phyloP scores from a whole-genome alignment of 2,329 filamentous ascomycete species.

The Fusarium virguliforme region DNA sequence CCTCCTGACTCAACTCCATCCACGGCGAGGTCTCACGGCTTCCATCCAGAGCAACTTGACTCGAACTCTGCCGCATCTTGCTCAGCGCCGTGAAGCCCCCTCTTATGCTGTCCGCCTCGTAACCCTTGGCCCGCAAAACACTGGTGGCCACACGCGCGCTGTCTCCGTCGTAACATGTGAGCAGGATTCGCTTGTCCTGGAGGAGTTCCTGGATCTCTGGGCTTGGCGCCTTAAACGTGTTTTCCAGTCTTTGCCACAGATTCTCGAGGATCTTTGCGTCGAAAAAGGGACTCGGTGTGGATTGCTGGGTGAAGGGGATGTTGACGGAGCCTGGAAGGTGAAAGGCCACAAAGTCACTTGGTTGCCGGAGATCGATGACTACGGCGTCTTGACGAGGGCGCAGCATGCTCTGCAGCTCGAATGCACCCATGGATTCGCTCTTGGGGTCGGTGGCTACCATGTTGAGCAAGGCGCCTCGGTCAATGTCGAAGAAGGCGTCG shows the following conservation, averaged over 20 bases:
- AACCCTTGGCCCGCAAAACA: conserved; percentile 66
- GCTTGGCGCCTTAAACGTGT: conserved; percentile 56
- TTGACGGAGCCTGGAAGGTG: conserved; percentile 63
- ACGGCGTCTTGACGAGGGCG: conserved; percentile 49
- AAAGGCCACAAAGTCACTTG: conserved; percentile 60
- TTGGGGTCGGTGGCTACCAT: conserved; percentile 26
- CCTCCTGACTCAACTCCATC: conserved; percentile 23
- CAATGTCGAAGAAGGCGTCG: conserved; percentile 33
- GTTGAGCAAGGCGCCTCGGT: conserved; percentile 32
- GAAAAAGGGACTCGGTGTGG: conserved; percentile 63
- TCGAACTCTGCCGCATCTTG: conserved; percentile 35
- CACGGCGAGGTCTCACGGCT: conserved; percentile 23
- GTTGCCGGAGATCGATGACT: conserved; percentile 64
- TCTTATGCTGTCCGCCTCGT: conserved; percentile 63
- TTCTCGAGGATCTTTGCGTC: conserved; percentile 60
- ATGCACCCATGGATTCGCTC: background rate
- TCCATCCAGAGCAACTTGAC: background rate
- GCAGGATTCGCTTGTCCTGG: conserved; percentile 57
- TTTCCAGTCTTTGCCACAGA: conserved; percentile 66
- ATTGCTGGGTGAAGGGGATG: conserved; percentile 59
- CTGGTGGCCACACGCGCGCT: conserved; percentile 69
- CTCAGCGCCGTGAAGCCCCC: conserved; percentile 65
- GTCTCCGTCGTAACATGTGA: conserved; percentile 71
- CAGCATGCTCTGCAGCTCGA: conserved; percentile 30
- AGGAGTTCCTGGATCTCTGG: conserved; percentile 46